phyloP scores from a whole-genome alignment of 345 rosid genomes.

The Brassica cretica region DNA sequence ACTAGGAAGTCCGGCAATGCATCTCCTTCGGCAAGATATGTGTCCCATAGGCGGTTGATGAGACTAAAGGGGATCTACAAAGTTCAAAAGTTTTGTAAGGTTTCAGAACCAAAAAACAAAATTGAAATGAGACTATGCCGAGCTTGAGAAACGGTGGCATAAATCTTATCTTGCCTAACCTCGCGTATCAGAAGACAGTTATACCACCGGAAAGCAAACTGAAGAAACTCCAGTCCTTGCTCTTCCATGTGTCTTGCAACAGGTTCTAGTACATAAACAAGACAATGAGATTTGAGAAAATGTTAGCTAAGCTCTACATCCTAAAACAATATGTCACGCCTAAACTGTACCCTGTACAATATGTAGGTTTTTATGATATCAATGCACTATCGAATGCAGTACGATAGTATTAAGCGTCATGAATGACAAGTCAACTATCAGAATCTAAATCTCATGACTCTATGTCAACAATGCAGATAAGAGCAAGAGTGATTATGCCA shows the following conservation, averaged over 20 bases:
- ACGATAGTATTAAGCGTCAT: no score
- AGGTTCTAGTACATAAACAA: conserved; percentile 61
- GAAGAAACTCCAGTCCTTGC: conserved; percentile 97
- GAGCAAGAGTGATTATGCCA: no score
- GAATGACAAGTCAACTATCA: no score
- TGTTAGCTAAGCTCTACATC: conserved; percentile 3
- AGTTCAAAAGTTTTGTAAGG: conserved; percentile 34
- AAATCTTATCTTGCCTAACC: conserved; percentile 44
- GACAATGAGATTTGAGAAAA: conserved; percentile 16
- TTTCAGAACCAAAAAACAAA: background rate
- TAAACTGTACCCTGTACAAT: background rate
- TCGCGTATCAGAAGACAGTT: conserved; percentile 96
- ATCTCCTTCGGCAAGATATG: conserved; percentile 98
- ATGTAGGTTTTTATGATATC: background rate
- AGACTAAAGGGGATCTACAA: conserved; percentile 82
- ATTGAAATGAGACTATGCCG: background rate
- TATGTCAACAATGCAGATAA: no score
- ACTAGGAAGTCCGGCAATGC: conserved; percentile 96
- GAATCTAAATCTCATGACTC: no score
- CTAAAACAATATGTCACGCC: background rate
- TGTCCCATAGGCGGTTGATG: conserved; percentile 94
- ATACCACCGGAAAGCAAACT: conserved; percentile 98
- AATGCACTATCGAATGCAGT: conserved; percentile 17
- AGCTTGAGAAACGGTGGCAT: background rate
- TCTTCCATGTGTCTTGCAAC: conserved; percentile 94